A percentile compares a stretch with the other conserved stretches of the same genome.
These are phyloP conservation scores for Rhizoctonia solani DNA, from an alignment of 1,284 basidiomycete genomes.

Conservation along the genomic window DNA sequence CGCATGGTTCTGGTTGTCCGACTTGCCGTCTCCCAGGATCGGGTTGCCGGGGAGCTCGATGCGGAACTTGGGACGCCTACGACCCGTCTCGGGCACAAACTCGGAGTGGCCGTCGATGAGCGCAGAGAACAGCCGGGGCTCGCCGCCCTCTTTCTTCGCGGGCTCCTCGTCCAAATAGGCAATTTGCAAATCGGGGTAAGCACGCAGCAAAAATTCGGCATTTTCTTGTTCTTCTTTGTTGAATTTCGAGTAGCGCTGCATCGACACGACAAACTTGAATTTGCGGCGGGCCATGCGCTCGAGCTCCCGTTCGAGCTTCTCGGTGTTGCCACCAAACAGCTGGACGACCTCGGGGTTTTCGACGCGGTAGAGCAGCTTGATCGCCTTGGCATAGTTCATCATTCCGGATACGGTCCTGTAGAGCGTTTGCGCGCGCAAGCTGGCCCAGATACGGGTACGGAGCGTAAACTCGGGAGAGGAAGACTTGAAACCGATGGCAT, in stretches of 20 bases:
- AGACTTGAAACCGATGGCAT: constrained; percentile 99
- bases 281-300: constrained; percentile 97
- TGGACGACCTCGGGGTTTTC: constrained; percentile 99
- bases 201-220: constrained; percentile 95
- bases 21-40: constrained; percentile 98
- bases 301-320: constrained; percentile 94
- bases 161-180: constrained; percentile 98
- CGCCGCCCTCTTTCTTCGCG: constrained; percentile 90
- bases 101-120: constrained; percentile 98
- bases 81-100: constrained; percentile 86
- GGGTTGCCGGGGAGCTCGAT: constrained; percentile 98
- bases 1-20: constrained; percentile 99
- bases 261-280: constrained; percentile 99
- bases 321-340: constrained; percentile 95
- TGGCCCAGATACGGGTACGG: constrained; percentile 98
- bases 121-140: constrained; percentile 92
- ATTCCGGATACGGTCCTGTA: constrained; percentile 99
- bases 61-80: constrained; percentile 94
- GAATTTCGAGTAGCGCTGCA: constrained; percentile 99
- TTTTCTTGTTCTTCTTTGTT: constrained; percentile 99
- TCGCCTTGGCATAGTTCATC: constrained; percentile 99
- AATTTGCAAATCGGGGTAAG: constrained; percentile 99
- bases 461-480: constrained; percentile 98
- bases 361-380: constrained; percentile 98
- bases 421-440: constrained; percentile 95